Percentiles rank a stretch among this genome's conserved stretches.
These are phyloP conservation scores for Theobroma cacao DNA, from an alignment of 345 rosid genomes.

Conservation along the genomic window DNA sequence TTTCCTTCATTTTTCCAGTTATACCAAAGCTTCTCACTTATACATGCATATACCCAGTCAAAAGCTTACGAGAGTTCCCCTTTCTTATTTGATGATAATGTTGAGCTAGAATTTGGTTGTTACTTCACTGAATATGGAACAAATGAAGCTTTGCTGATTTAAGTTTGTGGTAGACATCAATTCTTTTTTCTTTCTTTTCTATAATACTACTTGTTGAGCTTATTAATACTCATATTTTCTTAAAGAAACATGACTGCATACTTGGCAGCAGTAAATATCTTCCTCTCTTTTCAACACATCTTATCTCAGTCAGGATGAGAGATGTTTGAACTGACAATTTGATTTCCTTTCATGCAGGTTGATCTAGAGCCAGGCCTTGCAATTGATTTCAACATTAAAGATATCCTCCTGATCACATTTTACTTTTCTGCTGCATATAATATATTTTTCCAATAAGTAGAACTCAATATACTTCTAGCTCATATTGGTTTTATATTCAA, in stretches of 20 bases:
- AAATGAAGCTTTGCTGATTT: neutral
- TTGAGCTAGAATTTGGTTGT: neutral
- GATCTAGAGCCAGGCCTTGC: constrained; percentile 75
- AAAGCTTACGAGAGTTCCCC: neutral
- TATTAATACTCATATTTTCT: neutral
- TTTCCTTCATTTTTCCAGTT: neutral
- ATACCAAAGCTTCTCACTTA: neutral
- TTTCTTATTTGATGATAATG: constrained; percentile 7
- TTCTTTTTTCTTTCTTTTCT: neutral
- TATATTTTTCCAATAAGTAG: neutral
- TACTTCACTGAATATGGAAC: neutral
- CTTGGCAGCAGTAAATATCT: neutral
- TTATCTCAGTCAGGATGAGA: neutral
- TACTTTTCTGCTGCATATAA: neutral
- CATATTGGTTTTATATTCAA: neutral
- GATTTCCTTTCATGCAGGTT: constrained; percentile 51
- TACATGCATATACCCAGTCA: neutral
- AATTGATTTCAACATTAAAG: constrained; percentile 76
- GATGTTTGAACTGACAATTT: constrained; percentile 19
- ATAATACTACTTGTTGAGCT: neutral
- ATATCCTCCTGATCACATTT: constrained; percentile 58
- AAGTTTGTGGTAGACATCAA: constrained; percentile 3
- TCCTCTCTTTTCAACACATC: constrained; percentile 11
- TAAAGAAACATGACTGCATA: neutral
- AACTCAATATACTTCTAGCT: neutral